Percentiles rank a stretch among this genome's conserved stretches.
Evolutionary conservation across 2,329 filamentous ascomycete genomes (phyloP).

Genomic region (Xylariaceae sp.): DNA sequence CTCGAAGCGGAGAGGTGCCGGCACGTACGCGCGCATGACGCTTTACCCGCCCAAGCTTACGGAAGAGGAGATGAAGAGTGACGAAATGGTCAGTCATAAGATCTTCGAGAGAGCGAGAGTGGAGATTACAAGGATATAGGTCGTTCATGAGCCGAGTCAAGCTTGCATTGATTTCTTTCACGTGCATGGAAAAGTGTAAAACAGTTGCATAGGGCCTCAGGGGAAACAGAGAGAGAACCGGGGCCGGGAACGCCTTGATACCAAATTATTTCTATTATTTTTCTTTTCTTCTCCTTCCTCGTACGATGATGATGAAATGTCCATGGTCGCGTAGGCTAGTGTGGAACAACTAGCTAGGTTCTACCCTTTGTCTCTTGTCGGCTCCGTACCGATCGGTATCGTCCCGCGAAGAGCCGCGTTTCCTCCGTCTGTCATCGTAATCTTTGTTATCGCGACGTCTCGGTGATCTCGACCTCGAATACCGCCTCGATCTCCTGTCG

Average conservation of each 20-base stretch:
- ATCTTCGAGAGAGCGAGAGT: slow-evolving; percentile 79
- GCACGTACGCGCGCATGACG: slow-evolving; percentile 78
- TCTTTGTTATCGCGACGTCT: slow-evolving; percentile 38
- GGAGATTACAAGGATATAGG: slow-evolving; percentile 76
- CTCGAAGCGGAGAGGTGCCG: slow-evolving; percentile 77
- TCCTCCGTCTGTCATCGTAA: slow-evolving; percentile 46
- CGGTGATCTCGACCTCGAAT: slow-evolving; percentile 51
- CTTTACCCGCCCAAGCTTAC: slow-evolving; percentile 60
- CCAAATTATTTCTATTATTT: slow-evolving; percentile 11
- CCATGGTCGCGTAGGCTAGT: neutral
- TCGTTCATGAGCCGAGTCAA: neutral
- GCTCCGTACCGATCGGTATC: slow-evolving; percentile 46
- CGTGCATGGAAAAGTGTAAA: neutral
- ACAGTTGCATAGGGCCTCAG: neutral
- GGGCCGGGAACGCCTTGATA: slow-evolving; percentile 15
- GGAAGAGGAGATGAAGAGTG: slow-evolving; percentile 51
- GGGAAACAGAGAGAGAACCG: neutral
- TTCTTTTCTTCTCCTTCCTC: neutral
- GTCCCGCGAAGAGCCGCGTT: slow-evolving; percentile 53
- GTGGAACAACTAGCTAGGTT: slow-evolving; percentile 33
- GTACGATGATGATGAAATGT: slow-evolving; percentile 17
- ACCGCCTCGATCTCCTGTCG: slow-evolving; percentile 32
- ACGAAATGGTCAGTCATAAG: slow-evolving; percentile 62
- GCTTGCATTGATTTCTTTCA: neutral
- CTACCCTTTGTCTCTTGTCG: slow-evolving; percentile 57